Conservation (phyloP, 805 yeast genomes). For the Torulaspora microellipsoides region DNA sequence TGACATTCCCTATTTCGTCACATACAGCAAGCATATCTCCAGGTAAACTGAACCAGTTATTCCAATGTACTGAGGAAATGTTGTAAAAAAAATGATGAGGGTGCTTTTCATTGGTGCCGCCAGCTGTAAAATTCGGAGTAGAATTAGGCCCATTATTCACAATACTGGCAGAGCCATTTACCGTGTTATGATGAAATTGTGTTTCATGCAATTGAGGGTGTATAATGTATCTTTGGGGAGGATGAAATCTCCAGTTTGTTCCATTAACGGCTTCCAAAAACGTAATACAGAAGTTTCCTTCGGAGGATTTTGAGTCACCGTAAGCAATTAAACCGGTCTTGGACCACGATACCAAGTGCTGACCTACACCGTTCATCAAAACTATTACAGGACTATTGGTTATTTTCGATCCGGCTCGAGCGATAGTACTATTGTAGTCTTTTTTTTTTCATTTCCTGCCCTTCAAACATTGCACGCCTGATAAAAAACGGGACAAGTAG, state of each 20-base stretch:
- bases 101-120: conserved; percentile 15
- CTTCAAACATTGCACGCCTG: too few relatives aligned
- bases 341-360: conserved; percentile 61
- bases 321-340: conserved; percentile 81
- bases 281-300: conserved; percentile 49
- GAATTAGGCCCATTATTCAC: conserved; percentile 6
- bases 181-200: conserved; percentile 9
- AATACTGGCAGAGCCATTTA: conserved; percentile 8
- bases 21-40: conserved; percentile 80
- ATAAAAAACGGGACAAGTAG: too few relatives aligned
- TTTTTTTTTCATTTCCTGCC: too few relatives aligned
- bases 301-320: conserved; percentile 38
- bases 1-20: conserved; percentile 65
- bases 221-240: conserved; percentile 30
- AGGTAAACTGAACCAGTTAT: conserved; percentile 44
- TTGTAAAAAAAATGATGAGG: conserved; percentile 34
- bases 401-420: too few relatives aligned
- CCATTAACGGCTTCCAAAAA: conserved; percentile 75
- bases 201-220: conserved; percentile 32
- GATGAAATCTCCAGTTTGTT: conserved; percentile 68
- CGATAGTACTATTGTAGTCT: too few relatives aligned
- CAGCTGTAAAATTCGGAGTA: conserved; percentile 13
- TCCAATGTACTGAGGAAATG: conserved; percentile 58
- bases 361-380: conserved; percentile 16
- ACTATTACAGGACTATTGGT: too few relatives aligned